Evolutionary conservation across 257 asterid species (phyloP).

Genomic region (Verbascum thapsus): DNA sequence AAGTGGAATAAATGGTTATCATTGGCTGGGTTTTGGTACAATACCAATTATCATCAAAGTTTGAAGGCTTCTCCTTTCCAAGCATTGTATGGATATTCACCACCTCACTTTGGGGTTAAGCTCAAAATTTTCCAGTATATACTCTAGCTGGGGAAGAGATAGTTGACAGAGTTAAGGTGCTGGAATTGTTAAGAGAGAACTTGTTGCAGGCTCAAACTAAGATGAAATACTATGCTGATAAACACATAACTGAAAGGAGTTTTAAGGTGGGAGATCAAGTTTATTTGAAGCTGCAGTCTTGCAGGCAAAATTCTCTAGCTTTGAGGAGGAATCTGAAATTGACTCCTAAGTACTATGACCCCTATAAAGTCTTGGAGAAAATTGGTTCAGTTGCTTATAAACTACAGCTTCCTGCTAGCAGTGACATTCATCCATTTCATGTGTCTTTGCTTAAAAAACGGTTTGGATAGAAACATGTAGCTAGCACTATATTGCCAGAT

Average conservation of each 20-base stretch:
- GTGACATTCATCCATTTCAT: background rate
- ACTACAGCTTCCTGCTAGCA: background rate
- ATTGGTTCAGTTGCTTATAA: background rate
- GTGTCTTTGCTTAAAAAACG: background rate
- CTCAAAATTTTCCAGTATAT: fast-evolving
- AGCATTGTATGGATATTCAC: background rate
- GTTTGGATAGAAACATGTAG: background rate
- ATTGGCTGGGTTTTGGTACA: background rate
- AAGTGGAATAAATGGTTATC: background rate
- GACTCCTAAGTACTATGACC: background rate
- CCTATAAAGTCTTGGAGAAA: background rate
- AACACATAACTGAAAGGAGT: background rate
- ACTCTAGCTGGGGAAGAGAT: background rate
- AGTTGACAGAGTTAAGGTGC: background rate
- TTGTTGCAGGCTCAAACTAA: background rate
- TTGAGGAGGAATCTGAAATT: background rate
- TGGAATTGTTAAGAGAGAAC: background rate
- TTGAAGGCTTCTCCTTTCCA: background rate
- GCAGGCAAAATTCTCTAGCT: background rate
- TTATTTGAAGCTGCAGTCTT: background rate
- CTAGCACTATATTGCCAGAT: background rate
- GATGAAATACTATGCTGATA: background rate
- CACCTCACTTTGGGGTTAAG: background rate
- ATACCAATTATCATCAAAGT: background rate
- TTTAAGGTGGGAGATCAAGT: slow-evolving; percentile 5